Percentiles rank a stretch among this genome's conserved stretches.
Evolutionary conservation across 202 grass and related monocot species (phyloP).

Genomic region (Saccharum hybrid): DNA sequence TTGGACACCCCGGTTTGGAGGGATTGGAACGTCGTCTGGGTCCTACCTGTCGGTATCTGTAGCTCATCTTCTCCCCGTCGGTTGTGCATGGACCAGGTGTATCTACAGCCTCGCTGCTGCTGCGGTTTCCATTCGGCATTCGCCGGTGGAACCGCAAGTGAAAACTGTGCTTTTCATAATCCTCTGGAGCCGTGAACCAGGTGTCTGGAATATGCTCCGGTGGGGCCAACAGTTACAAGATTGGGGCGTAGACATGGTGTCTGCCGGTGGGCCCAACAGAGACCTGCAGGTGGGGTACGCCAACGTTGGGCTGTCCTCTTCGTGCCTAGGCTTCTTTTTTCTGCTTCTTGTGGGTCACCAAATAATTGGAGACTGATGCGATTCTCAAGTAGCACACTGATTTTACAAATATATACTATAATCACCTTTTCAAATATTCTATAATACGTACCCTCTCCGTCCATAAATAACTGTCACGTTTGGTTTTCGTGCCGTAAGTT

Average conservation of each 20-base stretch:
- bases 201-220: background rate
- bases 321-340: background rate
- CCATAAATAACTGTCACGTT: no score
- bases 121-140: background rate
- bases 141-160: background rate
- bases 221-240: background rate
- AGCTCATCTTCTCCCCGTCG: background rate
- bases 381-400: background rate
- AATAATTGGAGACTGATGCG: constrained; percentile 1
- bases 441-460: no score
- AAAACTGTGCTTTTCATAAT: background rate
- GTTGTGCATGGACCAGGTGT: constrained; percentile 31
- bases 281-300: background rate
- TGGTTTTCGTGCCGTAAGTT: no score
- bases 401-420: background rate
- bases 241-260: no score
- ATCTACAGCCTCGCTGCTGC: background rate
- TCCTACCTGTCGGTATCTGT: background rate
- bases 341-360: background rate
- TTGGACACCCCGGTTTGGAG: constrained; percentile 1
- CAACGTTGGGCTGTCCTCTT: constrained; percentile 7
- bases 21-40: background rate
- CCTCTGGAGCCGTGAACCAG: background rate
- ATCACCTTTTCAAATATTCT: no score
- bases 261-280: background rate